phyloP scores from a whole-genome alignment of 352 stramenopile species.

The Phytophthora sp. region DNA sequence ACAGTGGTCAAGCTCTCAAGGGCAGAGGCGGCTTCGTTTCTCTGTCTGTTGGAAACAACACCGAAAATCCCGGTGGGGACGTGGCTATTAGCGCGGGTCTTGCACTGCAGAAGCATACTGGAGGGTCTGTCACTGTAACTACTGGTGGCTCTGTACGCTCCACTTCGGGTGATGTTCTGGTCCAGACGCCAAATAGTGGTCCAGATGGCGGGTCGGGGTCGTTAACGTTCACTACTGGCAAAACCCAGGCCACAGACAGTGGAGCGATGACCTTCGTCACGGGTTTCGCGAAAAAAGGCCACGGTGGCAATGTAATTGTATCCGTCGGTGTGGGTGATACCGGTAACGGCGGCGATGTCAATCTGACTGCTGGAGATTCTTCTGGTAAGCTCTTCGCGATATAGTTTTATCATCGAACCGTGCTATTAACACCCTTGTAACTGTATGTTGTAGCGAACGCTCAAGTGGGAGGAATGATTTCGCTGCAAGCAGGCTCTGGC shows the following conservation, averaged over 20 bases:
- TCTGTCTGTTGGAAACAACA: constrained; percentile 58
- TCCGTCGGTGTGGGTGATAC: constrained; percentile 36
- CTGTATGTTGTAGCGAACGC: constrained; percentile 35
- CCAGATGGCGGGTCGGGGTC: constrained; percentile 59
- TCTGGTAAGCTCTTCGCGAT: constrained; percentile 44
- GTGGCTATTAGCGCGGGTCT: constrained; percentile 71
- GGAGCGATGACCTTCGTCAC: constrained; percentile 34
- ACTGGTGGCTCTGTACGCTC: constrained; percentile 62
- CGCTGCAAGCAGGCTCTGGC: constrained; percentile 56
- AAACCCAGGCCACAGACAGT: constrained; percentile 25
- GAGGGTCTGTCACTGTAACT: constrained; percentile 58
- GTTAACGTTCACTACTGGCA: constrained; percentile 28
- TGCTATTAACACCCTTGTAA: not conserved
- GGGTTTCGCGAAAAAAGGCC: constrained; percentile 26
- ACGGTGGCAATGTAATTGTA: constrained; percentile 27
- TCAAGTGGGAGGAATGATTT: constrained; percentile 51
- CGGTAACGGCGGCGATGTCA: constrained; percentile 34
- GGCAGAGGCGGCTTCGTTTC: constrained; percentile 68
- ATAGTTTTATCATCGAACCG: not conserved
- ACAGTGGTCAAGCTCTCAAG: constrained; percentile 56
- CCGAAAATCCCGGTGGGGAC: constrained; percentile 57
- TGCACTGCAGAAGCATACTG: constrained; percentile 60
- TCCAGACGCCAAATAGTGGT: constrained; percentile 66
- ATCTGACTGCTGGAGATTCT: constrained; percentile 73
- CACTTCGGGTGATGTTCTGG: constrained; percentile 58